These are phyloP conservation scores for Furcasterigmium furcatum DNA, from an alignment of 2,329 filamentous ascomycete species.

Conservation along the genomic window DNA sequence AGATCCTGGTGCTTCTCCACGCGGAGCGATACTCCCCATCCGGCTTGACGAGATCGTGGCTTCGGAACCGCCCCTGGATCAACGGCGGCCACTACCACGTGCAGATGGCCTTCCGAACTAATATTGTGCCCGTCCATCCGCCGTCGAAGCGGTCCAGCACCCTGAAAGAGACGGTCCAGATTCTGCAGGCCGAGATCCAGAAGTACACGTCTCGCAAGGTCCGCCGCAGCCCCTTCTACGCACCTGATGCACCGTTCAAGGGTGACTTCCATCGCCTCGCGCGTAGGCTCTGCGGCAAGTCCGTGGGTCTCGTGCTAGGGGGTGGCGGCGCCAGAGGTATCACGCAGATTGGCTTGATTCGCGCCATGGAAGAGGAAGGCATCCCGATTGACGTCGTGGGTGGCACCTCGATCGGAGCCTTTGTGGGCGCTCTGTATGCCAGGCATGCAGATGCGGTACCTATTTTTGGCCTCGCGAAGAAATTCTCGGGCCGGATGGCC, in stretches of 20 bases:
- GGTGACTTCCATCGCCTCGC: slow-evolving; percentile 95
- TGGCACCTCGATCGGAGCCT: slow-evolving; percentile 93
- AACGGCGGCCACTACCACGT: slow-evolving; percentile 97
- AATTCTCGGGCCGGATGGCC: slow-evolving; percentile 97
- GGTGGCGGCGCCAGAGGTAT: slow-evolving; percentile 92
- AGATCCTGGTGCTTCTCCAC: slow-evolving; percentile 87
- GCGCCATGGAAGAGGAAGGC: slow-evolving; percentile 91
- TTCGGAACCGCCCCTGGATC: slow-evolving; percentile 93
- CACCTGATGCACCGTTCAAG: slow-evolving; percentile 88
- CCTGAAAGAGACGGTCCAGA: slow-evolving; percentile 89
- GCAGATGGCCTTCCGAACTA: slow-evolving; percentile 84
- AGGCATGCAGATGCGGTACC: slow-evolving; percentile 95
- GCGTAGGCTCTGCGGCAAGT: slow-evolving; percentile 86
- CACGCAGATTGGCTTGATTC: slow-evolving; percentile 89
- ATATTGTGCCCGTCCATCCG: slow-evolving; percentile 72
- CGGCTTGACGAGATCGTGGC: slow-evolving; percentile 83
- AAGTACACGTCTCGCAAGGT: slow-evolving; percentile 95
- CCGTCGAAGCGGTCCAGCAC: slow-evolving; percentile 75
- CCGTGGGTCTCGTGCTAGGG: slow-evolving; percentile 88
- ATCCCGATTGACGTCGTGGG: slow-evolving; percentile 95
- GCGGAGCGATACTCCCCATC: slow-evolving; percentile 82
- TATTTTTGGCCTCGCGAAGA: slow-evolving; percentile 95
- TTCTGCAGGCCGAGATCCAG: slow-evolving; percentile 93
- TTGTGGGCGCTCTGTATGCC: slow-evolving; percentile 92
- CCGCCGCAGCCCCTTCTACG: slow-evolving; percentile 85